Conservation (phyloP, 495 filamentous ascomycete genomes). For the Amphirosellinia nigrospora region DNA sequence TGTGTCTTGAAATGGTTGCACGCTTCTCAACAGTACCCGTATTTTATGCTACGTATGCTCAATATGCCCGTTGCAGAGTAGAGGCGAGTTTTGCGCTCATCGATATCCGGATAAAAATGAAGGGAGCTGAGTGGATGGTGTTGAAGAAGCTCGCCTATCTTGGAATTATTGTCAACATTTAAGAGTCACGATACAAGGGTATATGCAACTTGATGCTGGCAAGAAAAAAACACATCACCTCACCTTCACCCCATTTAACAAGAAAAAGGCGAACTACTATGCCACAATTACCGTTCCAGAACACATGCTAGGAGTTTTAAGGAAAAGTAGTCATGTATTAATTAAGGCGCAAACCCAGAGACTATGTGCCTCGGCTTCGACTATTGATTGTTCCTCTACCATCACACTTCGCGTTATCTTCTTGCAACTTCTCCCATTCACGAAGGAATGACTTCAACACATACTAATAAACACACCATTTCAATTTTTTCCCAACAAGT, state of each 20-base stretch:
- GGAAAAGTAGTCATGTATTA: slow-evolving; percentile 25
- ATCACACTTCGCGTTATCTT: background rate
- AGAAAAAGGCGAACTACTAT: too few relatives aligned
- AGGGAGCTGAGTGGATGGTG: background rate
- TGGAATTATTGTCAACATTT: background rate
- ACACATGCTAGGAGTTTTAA: too few relatives aligned
- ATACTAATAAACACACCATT: background rate
- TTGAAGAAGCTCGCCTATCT: too few relatives aligned
- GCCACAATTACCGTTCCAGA: too few relatives aligned
- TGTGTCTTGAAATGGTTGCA: background rate
- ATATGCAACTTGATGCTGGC: background rate
- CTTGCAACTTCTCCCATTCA: background rate
- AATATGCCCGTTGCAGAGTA: background rate
- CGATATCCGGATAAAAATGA: background rate
- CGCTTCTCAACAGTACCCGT: background rate
- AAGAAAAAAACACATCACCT: background rate
- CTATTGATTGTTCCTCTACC: slow-evolving; percentile 14
- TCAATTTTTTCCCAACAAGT: slow-evolving; percentile 4
- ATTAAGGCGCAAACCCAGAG: slow-evolving; percentile 18
- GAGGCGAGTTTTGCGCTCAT: background rate
- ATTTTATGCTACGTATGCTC: background rate
- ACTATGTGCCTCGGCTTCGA: slow-evolving; percentile 17
- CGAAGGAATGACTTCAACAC: slow-evolving; percentile 1
- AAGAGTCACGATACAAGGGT: background rate
- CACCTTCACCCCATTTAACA: background rate